These are phyloP conservation scores for Phanerochaete sordida DNA, from an alignment of 768 basidiomycete species.

Conservation along the genomic window DNA sequence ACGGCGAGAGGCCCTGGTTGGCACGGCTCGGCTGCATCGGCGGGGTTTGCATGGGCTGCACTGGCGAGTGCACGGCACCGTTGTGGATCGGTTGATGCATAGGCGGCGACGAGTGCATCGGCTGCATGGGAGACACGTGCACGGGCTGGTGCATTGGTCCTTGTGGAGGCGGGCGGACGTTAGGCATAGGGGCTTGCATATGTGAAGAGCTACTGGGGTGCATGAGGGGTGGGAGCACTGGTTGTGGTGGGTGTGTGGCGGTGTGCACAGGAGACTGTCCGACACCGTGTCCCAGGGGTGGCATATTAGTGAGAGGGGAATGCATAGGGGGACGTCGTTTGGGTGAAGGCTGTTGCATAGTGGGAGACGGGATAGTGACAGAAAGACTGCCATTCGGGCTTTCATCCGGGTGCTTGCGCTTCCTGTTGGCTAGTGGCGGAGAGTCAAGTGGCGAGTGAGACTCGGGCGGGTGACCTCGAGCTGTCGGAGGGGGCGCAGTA, in stretches of 20 bases:
- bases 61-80: not conserved
- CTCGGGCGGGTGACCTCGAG: conserved; percentile 15
- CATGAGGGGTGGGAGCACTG: not conserved
- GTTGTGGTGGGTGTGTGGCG: not conserved
- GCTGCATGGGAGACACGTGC: conserved; percentile 15
- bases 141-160: conserved; percentile 4
- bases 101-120: conserved; percentile 17
- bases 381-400: conserved; percentile 2
- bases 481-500: conserved; percentile 24
- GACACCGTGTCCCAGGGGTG: not conserved
- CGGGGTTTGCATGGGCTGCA: conserved; percentile 2
- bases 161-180: not conserved
- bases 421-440: conserved; percentile 22
- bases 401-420: conserved; percentile 33
- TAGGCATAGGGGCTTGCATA: conserved; percentile 3
- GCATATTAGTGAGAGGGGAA: not conserved
- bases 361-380: conserved; percentile 9
- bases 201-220: not conserved
- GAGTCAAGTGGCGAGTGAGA: conserved; percentile 14
- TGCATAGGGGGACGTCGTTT: conserved; percentile 1
- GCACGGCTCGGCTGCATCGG: conserved; percentile 32
- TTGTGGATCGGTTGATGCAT: conserved; percentile 9
- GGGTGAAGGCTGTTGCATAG: conserved; percentile 1
- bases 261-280: not conserved
- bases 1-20: conserved; percentile 50